Conservation (phyloP, 2,329 filamentous ascomycete genomes). For the Claviceps lovelessii region DNA sequence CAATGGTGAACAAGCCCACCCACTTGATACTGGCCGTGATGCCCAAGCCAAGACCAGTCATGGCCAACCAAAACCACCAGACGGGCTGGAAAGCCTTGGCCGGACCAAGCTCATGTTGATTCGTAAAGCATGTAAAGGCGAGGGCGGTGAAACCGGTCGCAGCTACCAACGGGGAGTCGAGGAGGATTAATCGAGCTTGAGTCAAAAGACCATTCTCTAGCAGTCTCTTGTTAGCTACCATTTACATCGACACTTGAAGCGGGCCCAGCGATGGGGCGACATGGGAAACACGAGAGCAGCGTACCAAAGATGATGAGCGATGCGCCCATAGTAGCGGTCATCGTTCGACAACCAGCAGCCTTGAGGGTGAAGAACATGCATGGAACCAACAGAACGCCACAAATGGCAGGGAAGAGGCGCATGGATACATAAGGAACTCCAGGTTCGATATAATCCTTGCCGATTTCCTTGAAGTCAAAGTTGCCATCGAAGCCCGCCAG, state of each 20-base stretch:
- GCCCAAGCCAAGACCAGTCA: constrained; percentile 76
- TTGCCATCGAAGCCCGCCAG: constrained; percentile 86
- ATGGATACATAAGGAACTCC: constrained; percentile 94
- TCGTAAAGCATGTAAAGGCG: constrained; percentile 83
- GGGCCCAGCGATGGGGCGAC: background rate
- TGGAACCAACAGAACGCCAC: constrained; percentile 76
- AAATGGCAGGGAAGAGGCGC: constrained; percentile 81
- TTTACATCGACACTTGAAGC: background rate
- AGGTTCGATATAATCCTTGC: constrained; percentile 93
- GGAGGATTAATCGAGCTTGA: constrained; percentile 85
- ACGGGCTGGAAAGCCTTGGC: constrained; percentile 70
- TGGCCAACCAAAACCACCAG: constrained; percentile 97
- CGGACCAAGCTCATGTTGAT: constrained; percentile 90
- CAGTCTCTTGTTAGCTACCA: constrained; percentile 13
- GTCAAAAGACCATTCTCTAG: constrained; percentile 89
- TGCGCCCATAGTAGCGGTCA: constrained; percentile 70
- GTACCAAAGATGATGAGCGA: constrained; percentile 80
- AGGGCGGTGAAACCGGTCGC: constrained; percentile 87
- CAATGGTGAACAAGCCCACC: constrained; percentile 97
- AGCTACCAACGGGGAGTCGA: constrained; percentile 87
- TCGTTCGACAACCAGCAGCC: constrained; percentile 74
- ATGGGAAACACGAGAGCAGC: constrained; percentile 19
- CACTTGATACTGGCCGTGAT: constrained; percentile 94
- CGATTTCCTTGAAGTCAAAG: constrained; percentile 99
- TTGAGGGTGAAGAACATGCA: constrained; percentile 92